Evolutionary conservation across 2,329 filamentous ascomycete species (phyloP), one percentile per base, ranked within the genome.

Genomic region (Aspergillus udagawae): DNA sequence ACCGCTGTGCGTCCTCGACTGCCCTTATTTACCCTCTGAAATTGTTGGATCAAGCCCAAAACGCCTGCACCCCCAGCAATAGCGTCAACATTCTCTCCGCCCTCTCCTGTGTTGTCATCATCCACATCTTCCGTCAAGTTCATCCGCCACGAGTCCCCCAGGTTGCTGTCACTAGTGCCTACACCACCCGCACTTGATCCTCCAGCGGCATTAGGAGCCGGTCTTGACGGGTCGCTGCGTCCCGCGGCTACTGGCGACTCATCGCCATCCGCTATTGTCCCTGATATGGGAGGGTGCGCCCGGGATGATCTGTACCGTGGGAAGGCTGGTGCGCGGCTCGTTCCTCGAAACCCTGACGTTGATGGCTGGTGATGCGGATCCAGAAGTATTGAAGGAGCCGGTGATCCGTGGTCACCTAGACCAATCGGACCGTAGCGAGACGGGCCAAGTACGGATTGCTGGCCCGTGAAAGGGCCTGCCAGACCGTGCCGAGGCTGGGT

Each of bases 1-100:
- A 73, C 67, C 3, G 67, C 63, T n/a, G 67, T 67, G 10, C 72
- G 69, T 49, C 68, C 66, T 32, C 74, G 67, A n/a, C 71, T 72
- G 51, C 75, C 73, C 48, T 71, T 71, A 50, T 72, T 73, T 41
- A 83, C 84, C 71, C 83, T 85, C 60, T 86, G 84, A 65, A 88
- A 88, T 66, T 89, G 85, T 68, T 86, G 83, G 56, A 89, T 77
- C 63, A 89, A 70, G 8, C 86, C 86, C 57, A 89, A 71, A 4
- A 89, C 86, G 2, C 86, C 86, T 2, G 78, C 80, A 4, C 80
- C 80, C 0, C 75, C 76, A 28, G 72, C 72, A 29, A 78, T 70
- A 8, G 72, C 75, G 20, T 80, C 77, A 7, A 81, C 77, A 52
- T 79, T 77, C 29, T 80, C 79, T 8, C 73, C 75, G 17, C 79